phyloP scores from a whole-genome alignment of 2,329 filamentous ascomycete species.

The Pleomassaria siparia region DNA sequence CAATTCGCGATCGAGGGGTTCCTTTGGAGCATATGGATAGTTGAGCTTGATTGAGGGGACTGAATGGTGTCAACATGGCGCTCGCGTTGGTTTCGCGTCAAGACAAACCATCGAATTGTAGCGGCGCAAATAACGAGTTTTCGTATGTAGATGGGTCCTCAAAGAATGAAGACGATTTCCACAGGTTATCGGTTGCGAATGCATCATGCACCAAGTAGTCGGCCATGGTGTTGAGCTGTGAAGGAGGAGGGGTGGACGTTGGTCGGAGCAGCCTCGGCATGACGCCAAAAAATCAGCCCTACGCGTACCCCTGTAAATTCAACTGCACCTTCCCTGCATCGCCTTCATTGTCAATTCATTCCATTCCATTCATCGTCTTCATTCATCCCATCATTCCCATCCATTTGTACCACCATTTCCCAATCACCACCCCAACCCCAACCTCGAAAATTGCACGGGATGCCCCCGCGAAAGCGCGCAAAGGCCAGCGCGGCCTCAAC shows the following conservation, averaged over 20 bases:
- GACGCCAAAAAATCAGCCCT: constrained; percentile 36
- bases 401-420: neutral
- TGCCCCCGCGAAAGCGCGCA: constrained; percentile 72
- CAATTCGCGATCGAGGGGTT: constrained; percentile 36
- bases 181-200: constrained; percentile 66
- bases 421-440: constrained; percentile 1
- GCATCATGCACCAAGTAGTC: constrained; percentile 54
- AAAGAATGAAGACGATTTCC: constrained; percentile 55
- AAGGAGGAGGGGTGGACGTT: constrained; percentile 9
- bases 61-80: constrained; percentile 26
- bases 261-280: constrained; percentile 25
- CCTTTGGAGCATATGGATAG: constrained; percentile 44
- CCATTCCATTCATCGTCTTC: neutral
- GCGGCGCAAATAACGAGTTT: constrained; percentile 35
- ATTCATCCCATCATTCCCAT: neutral
- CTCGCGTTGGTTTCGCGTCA: constrained; percentile 32
- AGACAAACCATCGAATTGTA: constrained; percentile 40
- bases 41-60: constrained; percentile 40
- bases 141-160: constrained; percentile 21
- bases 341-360: neutral
- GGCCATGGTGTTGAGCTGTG: constrained; percentile 22
- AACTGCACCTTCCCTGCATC: constrained; percentile 1
- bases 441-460: constrained; percentile 33
- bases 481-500: constrained; percentile 61
- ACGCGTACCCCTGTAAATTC: constrained; percentile 19